phyloP scores from a whole-genome alignment of 768 basidiomycete species.

The Russula earlei region DNA sequence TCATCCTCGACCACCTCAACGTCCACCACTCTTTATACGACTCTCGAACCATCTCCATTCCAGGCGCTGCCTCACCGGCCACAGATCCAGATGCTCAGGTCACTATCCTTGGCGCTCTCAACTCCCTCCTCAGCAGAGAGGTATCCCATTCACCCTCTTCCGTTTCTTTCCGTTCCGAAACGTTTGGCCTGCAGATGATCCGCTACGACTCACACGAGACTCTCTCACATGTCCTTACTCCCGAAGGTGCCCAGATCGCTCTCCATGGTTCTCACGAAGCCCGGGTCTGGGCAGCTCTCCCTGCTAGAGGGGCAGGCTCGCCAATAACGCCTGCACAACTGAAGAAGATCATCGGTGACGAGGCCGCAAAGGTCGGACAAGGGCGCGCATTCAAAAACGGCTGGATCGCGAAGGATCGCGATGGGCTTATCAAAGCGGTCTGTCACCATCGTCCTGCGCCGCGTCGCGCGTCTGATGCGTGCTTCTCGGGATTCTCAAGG shows the following conservation, averaged over 20 bases:
- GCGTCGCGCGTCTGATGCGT: conserved; percentile 11
- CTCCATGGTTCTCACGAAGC: conserved; percentile 88
- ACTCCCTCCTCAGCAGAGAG: conserved; percentile 48
- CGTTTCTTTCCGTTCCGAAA: conserved; percentile 9
- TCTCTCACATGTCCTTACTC: conserved; percentile 60
- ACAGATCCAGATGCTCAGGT: conserved; percentile 71
- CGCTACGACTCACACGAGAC: conserved; percentile 70
- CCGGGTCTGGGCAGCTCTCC: conserved; percentile 83
- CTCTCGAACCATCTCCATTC: conserved; percentile 57
- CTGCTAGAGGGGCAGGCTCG: conserved; percentile 55
- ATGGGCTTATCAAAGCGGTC: conserved; percentile 79
- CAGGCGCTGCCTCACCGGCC: conserved; percentile 50
- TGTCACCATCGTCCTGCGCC: conserved; percentile 27
- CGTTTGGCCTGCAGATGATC: conserved; percentile 57
- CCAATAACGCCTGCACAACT: conserved; percentile 61
- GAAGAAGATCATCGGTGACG: conserved; percentile 72
- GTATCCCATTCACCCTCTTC: conserved; percentile 1
- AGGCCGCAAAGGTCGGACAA: conserved; percentile 88
- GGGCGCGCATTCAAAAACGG: conserved; percentile 93
- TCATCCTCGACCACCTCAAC: conserved; percentile 67
- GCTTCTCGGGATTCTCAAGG: conserved; percentile 32
- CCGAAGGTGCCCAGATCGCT: conserved; percentile 76
- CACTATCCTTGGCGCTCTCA: conserved; percentile 79
- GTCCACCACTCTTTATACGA: conserved; percentile 47
- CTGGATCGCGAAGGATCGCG: conserved; percentile 90